Evolutionary conservation across 148 eudicot genomes (phyloP).

Genomic region (Cornus controversa): DNA sequence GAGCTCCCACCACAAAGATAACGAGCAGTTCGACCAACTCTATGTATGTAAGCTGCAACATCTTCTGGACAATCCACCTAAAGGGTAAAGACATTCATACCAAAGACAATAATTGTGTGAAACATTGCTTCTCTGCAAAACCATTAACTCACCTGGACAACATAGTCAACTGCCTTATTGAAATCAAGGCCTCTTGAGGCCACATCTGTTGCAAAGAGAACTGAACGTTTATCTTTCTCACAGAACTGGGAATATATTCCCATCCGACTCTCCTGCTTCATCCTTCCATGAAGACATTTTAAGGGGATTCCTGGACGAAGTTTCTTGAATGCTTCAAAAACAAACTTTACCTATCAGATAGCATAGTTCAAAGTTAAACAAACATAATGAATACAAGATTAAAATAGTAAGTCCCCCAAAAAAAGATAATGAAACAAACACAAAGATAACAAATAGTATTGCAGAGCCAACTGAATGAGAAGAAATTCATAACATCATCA

Average conservation of each 20-base stretch:
- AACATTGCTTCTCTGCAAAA: not conserved
- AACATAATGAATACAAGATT: not conserved
- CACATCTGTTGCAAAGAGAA: constrained; percentile 88
- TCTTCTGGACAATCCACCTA: constrained; percentile 96
- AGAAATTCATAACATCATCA: too few relatives aligned
- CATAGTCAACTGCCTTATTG: constrained; percentile 88
- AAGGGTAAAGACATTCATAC: constrained; percentile 11
- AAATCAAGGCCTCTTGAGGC: constrained; percentile 94
- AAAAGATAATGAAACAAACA: not conserved
- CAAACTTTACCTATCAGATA: constrained; percentile 67
- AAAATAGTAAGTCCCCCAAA: not conserved
- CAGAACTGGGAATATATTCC: constrained; percentile 77
- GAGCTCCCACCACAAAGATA: constrained; percentile 68
- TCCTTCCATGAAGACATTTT: constrained; percentile 90
- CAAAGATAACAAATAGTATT: not conserved
- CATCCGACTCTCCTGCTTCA: constrained; percentile 81
- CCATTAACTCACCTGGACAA: constrained; percentile 72
- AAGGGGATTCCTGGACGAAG: constrained; percentile 91
- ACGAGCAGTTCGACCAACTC: constrained; percentile 99
- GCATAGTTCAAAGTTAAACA: not conserved
- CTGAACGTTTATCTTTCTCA: constrained; percentile 43
- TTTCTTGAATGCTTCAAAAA: constrained; percentile 80
- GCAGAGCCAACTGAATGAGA: not conserved
- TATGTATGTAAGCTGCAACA: constrained; percentile 79
- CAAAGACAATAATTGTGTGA: constrained; percentile 3